A percentile compares a stretch with the other conserved stretches of the same genome.
phyloP scores from a whole-genome alignment of 164 flowering plant genomes.

The grape (Vitis vinifera) region DNA sequence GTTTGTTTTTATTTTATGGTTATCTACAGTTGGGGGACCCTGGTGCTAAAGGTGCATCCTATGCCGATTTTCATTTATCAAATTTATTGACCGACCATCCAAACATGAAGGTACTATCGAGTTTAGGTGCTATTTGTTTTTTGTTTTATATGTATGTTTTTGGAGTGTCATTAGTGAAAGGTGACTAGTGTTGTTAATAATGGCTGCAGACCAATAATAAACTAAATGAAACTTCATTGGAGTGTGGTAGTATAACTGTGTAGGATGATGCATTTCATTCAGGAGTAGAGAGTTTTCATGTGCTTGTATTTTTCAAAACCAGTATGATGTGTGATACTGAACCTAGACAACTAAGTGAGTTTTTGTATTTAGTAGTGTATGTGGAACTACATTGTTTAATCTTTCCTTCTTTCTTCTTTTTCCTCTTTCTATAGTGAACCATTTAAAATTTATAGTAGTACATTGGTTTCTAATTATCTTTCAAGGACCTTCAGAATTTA shows the following conservation, averaged over 20 bases:
- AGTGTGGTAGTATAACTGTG: background rate
- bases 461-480: background rate
- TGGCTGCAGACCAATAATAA: background rate
- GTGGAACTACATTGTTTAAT: too few relatives aligned
- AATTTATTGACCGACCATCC: constrained; percentile 90
- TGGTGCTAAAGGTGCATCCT: constrained; percentile 79
- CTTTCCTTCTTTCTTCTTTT: too few relatives aligned
- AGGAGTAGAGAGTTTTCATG: background rate
- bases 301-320: background rate
- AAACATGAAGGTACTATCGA: constrained; percentile 82
- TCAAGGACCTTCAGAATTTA: background rate
- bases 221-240: background rate
- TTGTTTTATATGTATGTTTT: background rate
- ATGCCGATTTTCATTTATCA: constrained; percentile 80
- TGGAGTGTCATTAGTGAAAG: background rate
- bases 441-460: too few relatives aligned
- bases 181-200: background rate
- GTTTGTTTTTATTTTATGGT: constrained; percentile 9
- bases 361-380: too few relatives aligned
- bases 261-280: background rate
- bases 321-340: background rate
- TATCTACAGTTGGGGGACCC: constrained; percentile 92
- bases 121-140: background rate
- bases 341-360: background rate
- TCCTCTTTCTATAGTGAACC: too few relatives aligned